Conservation (phyloP, 352 stramenopile species). For the Phytophthora citrophthora region DNA sequence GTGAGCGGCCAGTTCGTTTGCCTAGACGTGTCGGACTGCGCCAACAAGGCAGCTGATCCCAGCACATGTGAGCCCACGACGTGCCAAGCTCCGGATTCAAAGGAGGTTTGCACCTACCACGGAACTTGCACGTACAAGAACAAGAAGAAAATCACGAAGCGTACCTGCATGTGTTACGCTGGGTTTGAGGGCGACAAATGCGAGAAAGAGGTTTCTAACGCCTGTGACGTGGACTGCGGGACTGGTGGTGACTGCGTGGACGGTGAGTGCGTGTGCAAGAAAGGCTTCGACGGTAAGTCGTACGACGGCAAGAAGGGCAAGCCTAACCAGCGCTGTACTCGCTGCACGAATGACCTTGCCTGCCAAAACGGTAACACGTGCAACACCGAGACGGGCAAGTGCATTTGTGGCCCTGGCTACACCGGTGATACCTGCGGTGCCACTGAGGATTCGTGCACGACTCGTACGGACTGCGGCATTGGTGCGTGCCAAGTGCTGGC, state of each 20-base stretch:
- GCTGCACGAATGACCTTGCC: slow-evolving; percentile 56
- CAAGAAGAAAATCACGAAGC: slow-evolving; percentile 64
- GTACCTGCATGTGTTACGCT: slow-evolving; percentile 58
- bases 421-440: slow-evolving; percentile 58
- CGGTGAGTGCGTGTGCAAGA: slow-evolving; percentile 56
- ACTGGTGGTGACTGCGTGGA: slow-evolving; percentile 56
- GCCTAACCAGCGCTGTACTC: slow-evolving; percentile 54
- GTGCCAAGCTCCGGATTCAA: slow-evolving; percentile 48
- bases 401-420: slow-evolving; percentile 54
- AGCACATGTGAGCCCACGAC: slow-evolving; percentile 42
- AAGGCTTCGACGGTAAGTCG: slow-evolving; percentile 48
- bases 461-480: slow-evolving; percentile 47
- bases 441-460: slow-evolving; percentile 55
- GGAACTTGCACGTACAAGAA: slow-evolving; percentile 78
- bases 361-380: slow-evolving; percentile 64
- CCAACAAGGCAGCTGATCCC: slow-evolving; percentile 59
- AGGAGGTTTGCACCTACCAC: slow-evolving; percentile 69
- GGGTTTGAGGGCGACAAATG: slow-evolving; percentile 60
- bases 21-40: slow-evolving; percentile 63
- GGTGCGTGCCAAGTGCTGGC: slow-evolving; percentile 50
- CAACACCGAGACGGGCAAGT: slow-evolving; percentile 61
- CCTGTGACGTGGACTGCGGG: slow-evolving; percentile 67
- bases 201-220: slow-evolving; percentile 47
- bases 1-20: slow-evolving; percentile 66
- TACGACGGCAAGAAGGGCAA: slow-evolving; percentile 57